A percentile compares a stretch with the other conserved stretches of the same genome.
phyloP scores from a whole-genome alignment of 768 basidiomycete species.

The Tulasnella sp. region DNA sequence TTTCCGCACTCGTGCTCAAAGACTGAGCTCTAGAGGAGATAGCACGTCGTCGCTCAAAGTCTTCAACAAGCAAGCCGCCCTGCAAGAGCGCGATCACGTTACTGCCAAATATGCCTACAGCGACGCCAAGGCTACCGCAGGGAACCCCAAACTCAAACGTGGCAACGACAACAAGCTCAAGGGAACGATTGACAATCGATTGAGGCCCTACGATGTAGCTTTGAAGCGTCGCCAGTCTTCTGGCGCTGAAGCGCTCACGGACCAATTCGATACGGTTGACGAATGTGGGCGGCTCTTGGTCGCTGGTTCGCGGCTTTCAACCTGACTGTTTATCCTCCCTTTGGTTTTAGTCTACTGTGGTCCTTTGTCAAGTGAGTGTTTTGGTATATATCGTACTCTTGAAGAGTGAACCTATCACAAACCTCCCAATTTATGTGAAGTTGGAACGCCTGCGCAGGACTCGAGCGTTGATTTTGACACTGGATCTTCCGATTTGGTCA shows the following conservation, averaged over 20 bases:
- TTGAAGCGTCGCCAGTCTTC: neutral
- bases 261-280: neutral
- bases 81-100: neutral
- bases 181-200: neutral
- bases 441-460: constrained; percentile 7
- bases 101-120: neutral
- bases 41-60: neutral
- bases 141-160: neutral
- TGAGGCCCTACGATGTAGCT: neutral
- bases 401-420: neutral
- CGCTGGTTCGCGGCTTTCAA: neutral
- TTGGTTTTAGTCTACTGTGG: neutral
- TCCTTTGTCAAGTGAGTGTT: neutral
- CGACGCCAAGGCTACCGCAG: neutral
- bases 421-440: neutral
- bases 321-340: neutral
- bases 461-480: constrained; percentile 2
- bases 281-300: neutral
- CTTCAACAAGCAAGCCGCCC: neutral
- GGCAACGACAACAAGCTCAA: neutral
- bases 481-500: neutral
- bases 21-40: neutral
- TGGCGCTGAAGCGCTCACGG: neutral
- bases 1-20: no score
- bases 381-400: no score